Evolutionary conservation across 2,329 filamentous ascomycete genomes (phyloP), one percentile per base, ranked within the genome.

Genomic region (Phialophora expanda): DNA sequence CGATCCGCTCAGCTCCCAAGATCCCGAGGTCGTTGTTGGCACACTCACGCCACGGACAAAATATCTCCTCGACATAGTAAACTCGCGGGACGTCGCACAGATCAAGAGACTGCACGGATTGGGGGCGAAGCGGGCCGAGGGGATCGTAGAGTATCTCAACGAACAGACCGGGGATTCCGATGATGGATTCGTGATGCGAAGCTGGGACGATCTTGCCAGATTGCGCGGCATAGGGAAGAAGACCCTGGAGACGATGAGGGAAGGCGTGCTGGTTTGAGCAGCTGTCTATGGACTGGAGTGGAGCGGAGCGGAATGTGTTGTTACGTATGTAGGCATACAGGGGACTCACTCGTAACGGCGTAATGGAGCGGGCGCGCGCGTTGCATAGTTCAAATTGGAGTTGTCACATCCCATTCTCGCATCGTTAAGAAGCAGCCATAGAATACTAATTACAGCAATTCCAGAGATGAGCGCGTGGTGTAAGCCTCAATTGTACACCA

Each of bases 81-180:
- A 83, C 67, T 78, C 78, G 1, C 74, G 80, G 7, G 79, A 82
- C 57, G 71, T 82, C 17, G 75, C 73, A 57, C 78, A 79, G 69
- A 83, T 83, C 67, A 81, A 79, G 70, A 69, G 79, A 9, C 74
- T 83, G 7, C 81, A 79, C 61, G 81, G 81, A 12, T 77, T 83
- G 6, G 81, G 81, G 1, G 75, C 74, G 8, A 83, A 82, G 66
- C 82, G 80, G 68, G 81, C 81, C 3, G 80, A 82, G 66, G 77
- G 78, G 0, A 82, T 83, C 60, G 78, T 82, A 24, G 78, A 82
- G 66, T 81, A 79, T 59, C 75, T 83, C 11, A 78, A 78, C 55
- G 74, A 77, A 41, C 61, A 73, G 17, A 66, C 78, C 75, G 79
- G 78, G 53, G 74, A 77, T 32, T 59, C 72, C 11, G 67, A 69